Evolutionary conservation across 768 basidiomycete genomes (phyloP), one percentile per base, ranked within the genome.

Genomic region (Phaffia tasmanica): DNA sequence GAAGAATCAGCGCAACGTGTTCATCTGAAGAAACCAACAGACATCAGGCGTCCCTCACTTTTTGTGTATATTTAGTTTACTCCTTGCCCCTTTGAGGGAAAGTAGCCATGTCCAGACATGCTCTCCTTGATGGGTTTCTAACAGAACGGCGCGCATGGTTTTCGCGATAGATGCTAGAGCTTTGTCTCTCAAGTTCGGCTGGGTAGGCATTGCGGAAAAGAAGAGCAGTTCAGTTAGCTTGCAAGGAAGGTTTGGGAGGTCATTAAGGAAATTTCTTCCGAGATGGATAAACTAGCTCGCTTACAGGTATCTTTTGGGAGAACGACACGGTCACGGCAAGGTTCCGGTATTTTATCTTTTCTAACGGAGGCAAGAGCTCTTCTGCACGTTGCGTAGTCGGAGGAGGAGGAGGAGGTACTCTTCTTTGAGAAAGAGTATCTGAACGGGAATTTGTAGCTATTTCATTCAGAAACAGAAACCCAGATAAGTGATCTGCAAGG

Each of bases 281-380:
- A n/a, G n/a, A n/a, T n/a, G 35, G 35, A 42, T 42, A 42, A 55
- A 7, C 27, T 18, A 23, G 25, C 3, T 21, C 11, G 55, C 63
- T 11, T 2, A 64, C 63, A 15, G 63, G 63, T 14, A 64, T 57
- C 55, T 64, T 64, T 48, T 57, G 54, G 1, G 63, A 64, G 42
- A 46, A 57, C 7, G 54, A 54, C 27, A 54, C 63, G 7, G 47
- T 65, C 47, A 65, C 55, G 9, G 35, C 42, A 15, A n/a, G n/a
- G 16, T 50, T 57, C 32, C 42, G 48, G 5, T 27, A 48, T 1
- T 59, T 51, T 23, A 19, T 19, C 23, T 35, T 19, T 15, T 59
- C 64, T 29, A 23, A 49, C 47, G 48, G 50, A 21, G 35, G 35
- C 11, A 47, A 46, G 35, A 30, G 48, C 8, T 48, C 49, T 27